Conservation (phyloP, 2,329 filamentous ascomycete genomes). For the Byssochlamys sp. region DNA sequence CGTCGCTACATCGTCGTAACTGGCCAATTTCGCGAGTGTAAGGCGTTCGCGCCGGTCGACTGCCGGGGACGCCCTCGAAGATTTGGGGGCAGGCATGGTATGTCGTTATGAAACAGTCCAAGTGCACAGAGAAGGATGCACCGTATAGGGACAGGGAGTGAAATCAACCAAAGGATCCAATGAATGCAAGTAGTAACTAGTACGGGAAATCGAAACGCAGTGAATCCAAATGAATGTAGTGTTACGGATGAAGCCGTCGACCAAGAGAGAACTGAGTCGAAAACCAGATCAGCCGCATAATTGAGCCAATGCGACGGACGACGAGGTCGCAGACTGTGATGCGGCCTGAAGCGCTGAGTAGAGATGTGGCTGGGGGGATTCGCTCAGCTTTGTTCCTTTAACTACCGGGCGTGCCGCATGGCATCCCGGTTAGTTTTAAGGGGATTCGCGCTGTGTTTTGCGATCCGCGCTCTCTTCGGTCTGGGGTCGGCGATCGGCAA, state of each 20-base stretch:
- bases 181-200: background rate
- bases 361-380: background rate
- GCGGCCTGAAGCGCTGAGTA: background rate
- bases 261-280: background rate
- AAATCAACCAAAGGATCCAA: background rate
- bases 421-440: background rate
- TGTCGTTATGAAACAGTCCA: background rate
- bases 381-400: background rate
- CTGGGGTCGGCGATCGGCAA: conserved; percentile 13
- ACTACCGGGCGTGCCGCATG: background rate
- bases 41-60: conserved; percentile 54
- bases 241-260: background rate
- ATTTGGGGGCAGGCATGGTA: conserved; percentile 30
- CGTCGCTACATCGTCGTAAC: conserved; percentile 91
- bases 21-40: conserved; percentile 75
- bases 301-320: background rate
- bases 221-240: background rate
- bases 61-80: conserved; percentile 17
- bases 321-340: background rate
- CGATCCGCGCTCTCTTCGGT: background rate
- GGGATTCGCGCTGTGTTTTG: background rate
- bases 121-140: conserved; percentile 1
- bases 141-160: conserved; percentile 6
- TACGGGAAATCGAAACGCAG: background rate
- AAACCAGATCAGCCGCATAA: background rate